Conservation (phyloP, 208 protist genomes). For the Trypanosoma lewisi region DNA sequence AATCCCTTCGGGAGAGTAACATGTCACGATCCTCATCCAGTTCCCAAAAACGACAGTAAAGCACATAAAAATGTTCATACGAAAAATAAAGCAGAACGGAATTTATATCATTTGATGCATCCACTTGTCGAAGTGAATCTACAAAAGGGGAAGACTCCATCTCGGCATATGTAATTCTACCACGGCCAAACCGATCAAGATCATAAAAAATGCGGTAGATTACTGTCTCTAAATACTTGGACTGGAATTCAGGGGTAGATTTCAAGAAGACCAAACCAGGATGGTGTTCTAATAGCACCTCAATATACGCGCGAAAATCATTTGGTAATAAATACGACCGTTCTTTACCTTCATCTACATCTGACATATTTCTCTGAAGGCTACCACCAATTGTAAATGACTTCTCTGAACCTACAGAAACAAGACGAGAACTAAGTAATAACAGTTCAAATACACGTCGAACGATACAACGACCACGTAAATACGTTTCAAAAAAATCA, state of each 20-base stretch:
- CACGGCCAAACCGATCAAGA: conserved; percentile 83
- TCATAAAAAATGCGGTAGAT: conserved; percentile 95
- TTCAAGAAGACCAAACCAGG: conserved; percentile 93
- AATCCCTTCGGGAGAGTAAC: conserved; percentile 83
- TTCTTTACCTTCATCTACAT: background rate
- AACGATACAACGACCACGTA: conserved; percentile 61
- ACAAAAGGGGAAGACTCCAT: conserved; percentile 71
- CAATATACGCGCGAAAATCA: conserved; percentile 81
- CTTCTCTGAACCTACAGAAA: background rate
- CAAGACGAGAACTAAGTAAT: conserved; percentile 47
- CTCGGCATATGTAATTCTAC: conserved; percentile 76
- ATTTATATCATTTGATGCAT: conserved; percentile 90
- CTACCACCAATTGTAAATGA: background rate
- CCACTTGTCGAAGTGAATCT: conserved; percentile 79
- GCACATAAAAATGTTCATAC: conserved; percentile 99
- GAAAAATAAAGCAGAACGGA: conserved; percentile 94
- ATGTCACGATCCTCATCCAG: conserved; percentile 95
- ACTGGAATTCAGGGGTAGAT: conserved; percentile 93
- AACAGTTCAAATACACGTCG: conserved; percentile 84
- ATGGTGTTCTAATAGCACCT: conserved; percentile 82
- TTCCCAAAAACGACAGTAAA: conserved; percentile 99
- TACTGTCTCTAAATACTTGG: conserved; percentile 94
- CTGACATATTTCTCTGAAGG: background rate
- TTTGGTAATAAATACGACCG: conserved; percentile 55
- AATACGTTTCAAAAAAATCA: conserved; percentile 75